These are phyloP conservation scores for Mycena capillaripes DNA, from an alignment of 768 basidiomycete genomes.

Conservation along the genomic window DNA sequence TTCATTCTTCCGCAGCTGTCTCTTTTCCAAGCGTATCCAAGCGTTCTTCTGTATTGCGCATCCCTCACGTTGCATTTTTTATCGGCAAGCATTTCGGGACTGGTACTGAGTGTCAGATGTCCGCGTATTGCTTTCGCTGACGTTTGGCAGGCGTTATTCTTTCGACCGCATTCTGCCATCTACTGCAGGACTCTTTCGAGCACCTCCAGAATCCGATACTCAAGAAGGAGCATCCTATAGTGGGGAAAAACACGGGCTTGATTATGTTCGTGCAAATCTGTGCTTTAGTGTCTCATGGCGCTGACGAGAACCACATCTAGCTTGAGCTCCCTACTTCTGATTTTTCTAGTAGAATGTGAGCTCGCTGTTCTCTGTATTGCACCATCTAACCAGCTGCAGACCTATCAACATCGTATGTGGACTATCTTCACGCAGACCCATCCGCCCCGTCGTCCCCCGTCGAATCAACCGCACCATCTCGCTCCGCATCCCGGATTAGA, in stretches of 20 bases:
- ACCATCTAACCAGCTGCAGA: slow-evolving; percentile 56
- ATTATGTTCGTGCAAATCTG: slow-evolving; percentile 71
- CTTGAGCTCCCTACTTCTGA: slow-evolving; percentile 72
- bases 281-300: slow-evolving; percentile 7
- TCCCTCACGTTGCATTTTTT: slow-evolving; percentile 82
- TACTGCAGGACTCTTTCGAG: slow-evolving; percentile 83
- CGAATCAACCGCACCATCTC: slow-evolving; percentile 45
- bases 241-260: slow-evolving; percentile 74
- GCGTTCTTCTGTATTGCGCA: slow-evolving; percentile 63
- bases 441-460: slow-evolving; percentile 62
- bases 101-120: slow-evolving; percentile 47
- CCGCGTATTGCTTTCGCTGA: background rate
- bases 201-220: slow-evolving; percentile 65
- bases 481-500: slow-evolving; percentile 25
- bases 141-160: slow-evolving; percentile 75
- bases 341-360: slow-evolving; percentile 88
- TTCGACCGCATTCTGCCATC: slow-evolving; percentile 86
- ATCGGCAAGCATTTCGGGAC: slow-evolving; percentile 93
- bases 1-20: slow-evolving; percentile 56
- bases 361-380: slow-evolving; percentile 27
- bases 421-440: slow-evolving; percentile 73
- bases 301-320: slow-evolving; percentile 52
- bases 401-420: slow-evolving; percentile 81
- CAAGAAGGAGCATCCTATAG: slow-evolving; percentile 57
- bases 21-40: slow-evolving; percentile 80